Evolutionary conservation across 306 rosid species (phyloP).

Genomic region (Acacia confusa): DNA sequence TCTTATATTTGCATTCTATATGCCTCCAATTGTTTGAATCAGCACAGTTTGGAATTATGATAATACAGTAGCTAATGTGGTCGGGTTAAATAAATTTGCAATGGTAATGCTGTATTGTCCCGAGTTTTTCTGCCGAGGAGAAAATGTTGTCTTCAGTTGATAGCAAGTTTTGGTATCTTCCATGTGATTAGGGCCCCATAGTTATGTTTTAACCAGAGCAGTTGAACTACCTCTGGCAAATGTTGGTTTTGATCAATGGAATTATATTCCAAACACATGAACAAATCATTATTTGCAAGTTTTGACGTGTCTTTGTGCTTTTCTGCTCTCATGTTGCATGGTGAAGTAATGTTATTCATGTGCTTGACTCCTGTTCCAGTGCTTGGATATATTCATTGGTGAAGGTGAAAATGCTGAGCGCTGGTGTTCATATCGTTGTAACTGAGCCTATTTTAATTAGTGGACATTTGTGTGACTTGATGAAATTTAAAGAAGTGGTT

Average conservation of each 20-base stretch:
- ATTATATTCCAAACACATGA: conserved; percentile 16
- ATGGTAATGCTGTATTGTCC: neutral
- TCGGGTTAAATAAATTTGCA: neutral
- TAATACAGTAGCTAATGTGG: neutral
- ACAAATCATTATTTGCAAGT: conserved; percentile 18
- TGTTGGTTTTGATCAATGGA: neutral
- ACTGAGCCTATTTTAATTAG: conserved; percentile 13
- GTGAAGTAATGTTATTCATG: conserved; percentile 20
- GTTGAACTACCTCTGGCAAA: neutral
- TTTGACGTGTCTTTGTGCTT: neutral
- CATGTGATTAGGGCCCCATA: neutral
- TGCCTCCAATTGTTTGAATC: conserved; percentile 30
- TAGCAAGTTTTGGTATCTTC: conserved; percentile 7
- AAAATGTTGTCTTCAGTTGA: neutral
- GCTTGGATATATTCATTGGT: conserved; percentile 17
- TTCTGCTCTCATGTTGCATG: conserved; percentile 27
- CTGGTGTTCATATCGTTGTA: neutral
- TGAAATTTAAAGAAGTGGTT: conserved; percentile 21
- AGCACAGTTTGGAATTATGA: conserved; percentile 9
- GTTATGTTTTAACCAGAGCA: neutral
- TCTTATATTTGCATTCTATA: conserved; percentile 34
- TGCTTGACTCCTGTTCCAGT: conserved; percentile 20
- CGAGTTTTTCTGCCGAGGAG: neutral
- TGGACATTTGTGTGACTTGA: conserved; percentile 12
- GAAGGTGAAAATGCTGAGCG: conserved; percentile 10